Conservation (phyloP, 768 basidiomycete genomes). For the Termitomyces sp. region DNA sequence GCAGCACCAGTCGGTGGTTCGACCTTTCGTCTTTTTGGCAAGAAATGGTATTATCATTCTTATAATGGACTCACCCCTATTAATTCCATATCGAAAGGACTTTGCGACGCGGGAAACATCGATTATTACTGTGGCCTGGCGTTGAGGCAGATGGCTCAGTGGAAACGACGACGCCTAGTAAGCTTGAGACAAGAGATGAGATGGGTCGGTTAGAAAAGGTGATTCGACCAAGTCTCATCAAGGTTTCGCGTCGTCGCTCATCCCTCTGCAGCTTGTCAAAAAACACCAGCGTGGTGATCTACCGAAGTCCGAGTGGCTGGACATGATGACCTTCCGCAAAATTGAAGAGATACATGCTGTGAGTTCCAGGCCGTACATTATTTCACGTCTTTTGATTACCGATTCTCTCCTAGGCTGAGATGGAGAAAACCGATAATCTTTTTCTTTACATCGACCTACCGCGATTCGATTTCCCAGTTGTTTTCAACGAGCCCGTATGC, state of each 20-base stretch:
- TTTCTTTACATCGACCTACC: conserved; percentile 96
- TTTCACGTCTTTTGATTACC: not conserved
- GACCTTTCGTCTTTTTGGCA: conserved; percentile 85
- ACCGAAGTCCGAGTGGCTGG: conserved; percentile 93
- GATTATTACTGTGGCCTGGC: conserved; percentile 78
- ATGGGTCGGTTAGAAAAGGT: conserved; percentile 96
- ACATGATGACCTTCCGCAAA: conserved; percentile 87
- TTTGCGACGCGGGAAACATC: conserved; percentile 85
- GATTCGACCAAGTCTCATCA: not conserved
- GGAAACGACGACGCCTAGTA: conserved; percentile 85
- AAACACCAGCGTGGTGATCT: conserved; percentile 95
- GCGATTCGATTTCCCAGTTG: conserved; percentile 94
- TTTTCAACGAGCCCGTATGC: conserved; percentile 86
- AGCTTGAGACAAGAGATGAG: conserved; percentile 75
- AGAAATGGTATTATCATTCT: conserved; percentile 66
- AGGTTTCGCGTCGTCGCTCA: not conserved
- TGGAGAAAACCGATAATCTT: conserved; percentile 88
- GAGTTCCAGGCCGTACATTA: conserved; percentile 15
- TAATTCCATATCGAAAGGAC: conserved; percentile 46
- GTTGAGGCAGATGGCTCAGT: conserved; percentile 81
- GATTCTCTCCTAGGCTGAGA: conserved; percentile 57
- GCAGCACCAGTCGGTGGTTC: conserved; percentile 87
- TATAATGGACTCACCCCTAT: not conserved
- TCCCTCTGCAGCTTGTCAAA: conserved; percentile 64
- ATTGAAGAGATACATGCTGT: conserved; percentile 92